A percentile compares a stretch with the other conserved stretches of the same genome.
These are phyloP conservation scores for Fusarium verrucosum DNA, from an alignment of 2,329 filamentous ascomycete species.

Conservation along the genomic window DNA sequence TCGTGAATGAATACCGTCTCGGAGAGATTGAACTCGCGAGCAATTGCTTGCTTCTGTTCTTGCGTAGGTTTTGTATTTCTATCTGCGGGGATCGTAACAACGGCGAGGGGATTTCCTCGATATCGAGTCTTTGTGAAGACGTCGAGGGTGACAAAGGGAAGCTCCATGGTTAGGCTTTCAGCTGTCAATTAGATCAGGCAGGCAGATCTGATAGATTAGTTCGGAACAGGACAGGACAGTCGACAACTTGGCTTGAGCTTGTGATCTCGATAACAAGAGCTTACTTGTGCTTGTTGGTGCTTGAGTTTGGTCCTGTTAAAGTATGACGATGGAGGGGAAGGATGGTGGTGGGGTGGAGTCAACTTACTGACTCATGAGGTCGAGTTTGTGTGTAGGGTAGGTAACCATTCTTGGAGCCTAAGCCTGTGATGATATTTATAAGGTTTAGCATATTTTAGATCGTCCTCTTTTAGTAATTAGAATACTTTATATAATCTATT, in stretches of 20 bases:
- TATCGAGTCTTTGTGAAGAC: constrained; percentile 65
- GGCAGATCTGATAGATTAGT: constrained; percentile 5
- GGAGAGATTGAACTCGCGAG: constrained; percentile 70
- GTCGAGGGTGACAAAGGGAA: constrained; percentile 64
- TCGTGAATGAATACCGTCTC: constrained; percentile 71
- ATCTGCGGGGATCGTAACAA: constrained; percentile 62
- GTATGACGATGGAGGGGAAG: constrained; percentile 23
- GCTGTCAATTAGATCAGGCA: background rate
- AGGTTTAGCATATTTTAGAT: no score
- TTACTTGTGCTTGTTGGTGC: background rate
- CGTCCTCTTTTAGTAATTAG: no score
- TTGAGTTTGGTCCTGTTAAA: background rate
- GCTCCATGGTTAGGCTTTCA: constrained; percentile 48
- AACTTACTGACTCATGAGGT: constrained; percentile 24
- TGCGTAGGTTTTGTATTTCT: constrained; percentile 54
- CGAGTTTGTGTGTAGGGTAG: constrained; percentile 30
- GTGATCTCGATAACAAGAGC: constrained; percentile 21
- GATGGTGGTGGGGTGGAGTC: constrained; percentile 29
- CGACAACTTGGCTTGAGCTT: constrained; percentile 1
- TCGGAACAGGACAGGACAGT: background rate
- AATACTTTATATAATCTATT: no score
- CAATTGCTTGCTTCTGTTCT: constrained; percentile 65
- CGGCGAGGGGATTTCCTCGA: constrained; percentile 68
- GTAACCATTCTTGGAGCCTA: no score
- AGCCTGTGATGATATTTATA: no score